These are phyloP conservation scores for Xylaria bambusicola DNA, from an alignment of 495 filamentous ascomycete genomes.

Conservation along the genomic window DNA sequence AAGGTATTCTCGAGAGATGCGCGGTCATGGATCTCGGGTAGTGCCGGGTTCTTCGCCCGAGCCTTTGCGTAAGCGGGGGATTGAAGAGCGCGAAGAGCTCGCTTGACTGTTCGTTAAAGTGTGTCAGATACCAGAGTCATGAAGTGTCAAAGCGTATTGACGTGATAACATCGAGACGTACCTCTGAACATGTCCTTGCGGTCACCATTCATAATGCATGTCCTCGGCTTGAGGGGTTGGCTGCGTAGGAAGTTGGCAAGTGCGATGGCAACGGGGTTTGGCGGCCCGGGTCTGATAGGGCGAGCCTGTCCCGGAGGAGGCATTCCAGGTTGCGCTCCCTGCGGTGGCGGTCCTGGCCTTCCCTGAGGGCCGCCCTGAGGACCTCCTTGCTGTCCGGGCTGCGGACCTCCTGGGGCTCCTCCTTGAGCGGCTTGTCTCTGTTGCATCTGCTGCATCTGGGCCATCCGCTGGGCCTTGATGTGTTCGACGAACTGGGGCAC, in stretches of 20 bases:
- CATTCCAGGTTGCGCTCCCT: conserved; percentile 32
- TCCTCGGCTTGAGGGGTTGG: conserved; percentile 86
- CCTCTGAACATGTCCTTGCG: conserved; percentile 98
- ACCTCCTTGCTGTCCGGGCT: conserved; percentile 16
- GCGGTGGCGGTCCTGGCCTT: conserved; percentile 25
- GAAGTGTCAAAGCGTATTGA: background rate
- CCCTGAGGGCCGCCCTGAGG: conserved; percentile 29
- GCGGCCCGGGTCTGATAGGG: conserved; percentile 70
- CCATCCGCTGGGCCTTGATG: conserved; percentile 66
- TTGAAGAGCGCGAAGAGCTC: conserved; percentile 89
- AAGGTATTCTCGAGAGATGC: conserved; percentile 87
- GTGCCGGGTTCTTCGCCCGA: conserved; percentile 81
- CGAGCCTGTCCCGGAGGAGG: conserved; percentile 49
- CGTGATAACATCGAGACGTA: conserved; percentile 37
- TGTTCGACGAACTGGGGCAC: conserved; percentile 72
- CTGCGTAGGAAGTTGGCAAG: conserved; percentile 85
- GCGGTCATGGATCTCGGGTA: conserved; percentile 84
- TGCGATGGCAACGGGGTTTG: conserved; percentile 83
- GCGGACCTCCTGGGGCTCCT: conserved; percentile 30
- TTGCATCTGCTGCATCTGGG: conserved; percentile 65
- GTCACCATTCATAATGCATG: conserved; percentile 93
- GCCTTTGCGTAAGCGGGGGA: conserved; percentile 87
- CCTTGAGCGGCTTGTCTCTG: conserved; percentile 36
- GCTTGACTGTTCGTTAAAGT: conserved; percentile 75
- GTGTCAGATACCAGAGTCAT: conserved; percentile 15